A percentile compares a stretch with the other conserved stretches of the same genome.
phyloP scores from a whole-genome alignment of 768 basidiomycete genomes.

The Mrakia blollopis region DNA sequence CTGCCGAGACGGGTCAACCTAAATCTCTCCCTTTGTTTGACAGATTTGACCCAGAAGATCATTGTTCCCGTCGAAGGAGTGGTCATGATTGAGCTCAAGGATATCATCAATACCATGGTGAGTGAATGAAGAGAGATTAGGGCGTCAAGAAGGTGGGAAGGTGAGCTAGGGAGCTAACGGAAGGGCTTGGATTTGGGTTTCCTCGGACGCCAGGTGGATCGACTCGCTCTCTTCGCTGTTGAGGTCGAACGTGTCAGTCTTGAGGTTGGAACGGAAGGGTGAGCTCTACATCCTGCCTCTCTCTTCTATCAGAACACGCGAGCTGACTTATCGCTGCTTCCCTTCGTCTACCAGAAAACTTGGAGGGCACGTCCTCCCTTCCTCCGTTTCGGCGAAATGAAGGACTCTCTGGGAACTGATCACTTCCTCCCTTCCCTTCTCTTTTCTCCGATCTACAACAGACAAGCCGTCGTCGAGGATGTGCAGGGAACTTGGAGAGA shows the following conservation, averaged over 20 bases:
- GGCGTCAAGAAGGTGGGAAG: not conserved
- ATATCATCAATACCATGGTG: constrained; percentile 58
- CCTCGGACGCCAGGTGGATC: constrained; percentile 53
- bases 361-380: constrained; percentile 15
- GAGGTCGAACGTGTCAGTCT: constrained; percentile 76
- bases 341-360: constrained; percentile 11
- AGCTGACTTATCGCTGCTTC: not conserved
- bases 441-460: not conserved
- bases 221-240: constrained; percentile 79
- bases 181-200: not conserved
- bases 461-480: constrained; percentile 77
- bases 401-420: not conserved
- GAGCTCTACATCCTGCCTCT: not conserved
- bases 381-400: not conserved
- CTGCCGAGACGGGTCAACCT: not conserved
- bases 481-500: constrained; percentile 92
- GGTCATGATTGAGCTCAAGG: constrained; percentile 75
- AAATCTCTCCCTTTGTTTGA: not conserved
- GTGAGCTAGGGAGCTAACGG: not conserved
- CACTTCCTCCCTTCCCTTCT: not conserved
- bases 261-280: constrained; percentile 50
- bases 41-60: constrained; percentile 68
- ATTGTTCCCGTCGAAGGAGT: constrained; percentile 71
- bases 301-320: not conserved
- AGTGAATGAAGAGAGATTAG: constrained; percentile 34